Evolutionary conservation across 352 stramenopile genomes (phyloP), one percentile per base, ranked within the genome.

Genomic region (Globisporangium solare): DNA sequence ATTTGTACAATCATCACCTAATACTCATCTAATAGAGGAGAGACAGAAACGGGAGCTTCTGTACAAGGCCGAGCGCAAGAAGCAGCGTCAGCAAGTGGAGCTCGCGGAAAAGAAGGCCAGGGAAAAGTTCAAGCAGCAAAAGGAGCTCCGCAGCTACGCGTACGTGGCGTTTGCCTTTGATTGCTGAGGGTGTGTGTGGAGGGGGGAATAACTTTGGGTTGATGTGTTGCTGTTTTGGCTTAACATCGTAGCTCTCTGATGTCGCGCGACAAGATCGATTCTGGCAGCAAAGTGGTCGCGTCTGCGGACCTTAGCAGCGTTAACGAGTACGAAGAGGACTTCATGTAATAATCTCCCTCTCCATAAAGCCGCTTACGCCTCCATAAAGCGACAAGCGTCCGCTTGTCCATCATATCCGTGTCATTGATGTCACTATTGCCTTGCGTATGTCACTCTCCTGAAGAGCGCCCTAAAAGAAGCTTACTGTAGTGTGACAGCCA

Each of bases 241-340:
- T 45, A 17, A 49, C 42, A 20, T 55, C 17, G 3, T 52, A 90
- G 80, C 18, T 70, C 73, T 5, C 61, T 91, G 7, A 64, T 91
- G 71, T 81, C 64, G 3, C 70, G 81, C 58, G 76, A 88, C 35
- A 91, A 89, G 41, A 88, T 91, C 27, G 66, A 84, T 10, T 59
- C 67, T 1, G 66, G 60, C 20, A 64, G 70, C 3, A 79, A 74
- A 18, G 24, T 60, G 24, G 20, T 66, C 35, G 50, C 51, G 6
- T 51, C 50, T 3, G 54, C 58, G 41, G 47, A 51, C 18, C 45
- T 55, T 20, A 54, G 22, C 18, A 52, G 31, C 20, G 54, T 66
- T 68, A 89, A 88, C 48, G 78, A 74, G 0, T 91, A 89, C 54
- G 78, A 91, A 62, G 81, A 91, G 17, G 78, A 91, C 61, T 91